These are phyloP conservation scores for Solanum tarapatanum DNA, from an alignment of 257 asterid genomes.

Conservation along the genomic window DNA sequence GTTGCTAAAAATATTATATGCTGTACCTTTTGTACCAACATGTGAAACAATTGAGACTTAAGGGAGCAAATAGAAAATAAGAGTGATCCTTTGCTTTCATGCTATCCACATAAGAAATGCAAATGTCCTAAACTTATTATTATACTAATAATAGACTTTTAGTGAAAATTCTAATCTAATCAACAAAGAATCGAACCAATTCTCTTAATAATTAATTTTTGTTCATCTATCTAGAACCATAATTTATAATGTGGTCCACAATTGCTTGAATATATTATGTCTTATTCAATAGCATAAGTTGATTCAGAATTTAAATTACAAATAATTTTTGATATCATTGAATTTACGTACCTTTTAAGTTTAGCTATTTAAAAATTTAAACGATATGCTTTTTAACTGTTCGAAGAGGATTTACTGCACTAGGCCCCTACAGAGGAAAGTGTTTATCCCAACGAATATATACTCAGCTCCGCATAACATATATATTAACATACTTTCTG, in stretches of 20 bases:
- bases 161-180: background rate
- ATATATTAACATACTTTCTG: fast-evolving
- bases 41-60: background rate
- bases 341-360: too few relatives aligned
- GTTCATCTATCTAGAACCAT: background rate
- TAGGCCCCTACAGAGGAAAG: background rate
- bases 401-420: too few relatives aligned
- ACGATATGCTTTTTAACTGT: too few relatives aligned
- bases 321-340: background rate
- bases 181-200: slow-evolving; percentile 26
- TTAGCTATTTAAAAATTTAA: background rate
- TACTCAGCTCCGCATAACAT: too few relatives aligned
- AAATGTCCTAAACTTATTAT: background rate
- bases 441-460: background rate
- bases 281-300: background rate
- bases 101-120: slow-evolving; percentile 1
- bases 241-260: background rate
- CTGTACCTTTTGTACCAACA: background rate
- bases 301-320: background rate
- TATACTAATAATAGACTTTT: background rate
- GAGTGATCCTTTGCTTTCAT: background rate
- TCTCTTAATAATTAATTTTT: slow-evolving; percentile 2
- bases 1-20: background rate
- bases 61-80: background rate
- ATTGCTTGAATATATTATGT: background rate